Evolutionary conservation across 208 protist genomes (phyloP).

Genomic region (Phytomonas sp.): DNA sequence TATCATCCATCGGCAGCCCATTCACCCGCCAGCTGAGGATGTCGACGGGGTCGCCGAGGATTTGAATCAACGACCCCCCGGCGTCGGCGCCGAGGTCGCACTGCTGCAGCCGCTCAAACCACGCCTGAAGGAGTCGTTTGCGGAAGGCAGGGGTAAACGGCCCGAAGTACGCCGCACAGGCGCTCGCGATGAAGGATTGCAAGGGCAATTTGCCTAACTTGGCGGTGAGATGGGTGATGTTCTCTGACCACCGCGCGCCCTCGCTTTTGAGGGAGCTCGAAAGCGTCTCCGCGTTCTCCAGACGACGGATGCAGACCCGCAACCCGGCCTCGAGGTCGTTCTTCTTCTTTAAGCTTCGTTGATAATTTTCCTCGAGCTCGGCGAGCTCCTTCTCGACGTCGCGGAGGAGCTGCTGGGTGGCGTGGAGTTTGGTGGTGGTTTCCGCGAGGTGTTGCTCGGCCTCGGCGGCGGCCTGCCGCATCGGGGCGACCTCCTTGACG

Average conservation of each 20-base stretch:
- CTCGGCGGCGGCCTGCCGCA: constrained; percentile 85
- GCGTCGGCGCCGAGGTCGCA: constrained; percentile 41
- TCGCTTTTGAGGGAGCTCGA: constrained; percentile 92
- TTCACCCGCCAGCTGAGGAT: constrained; percentile 96
- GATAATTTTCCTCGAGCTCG: constrained; percentile 83
- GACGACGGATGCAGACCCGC: constrained; percentile 76
- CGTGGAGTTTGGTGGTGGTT: constrained; percentile 83
- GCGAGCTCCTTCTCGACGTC: constrained; percentile 90
- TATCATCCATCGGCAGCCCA: constrained; percentile 93
- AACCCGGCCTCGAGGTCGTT: constrained; percentile 86
- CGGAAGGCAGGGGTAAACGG: constrained; percentile 92
- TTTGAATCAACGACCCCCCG: constrained; percentile 33
- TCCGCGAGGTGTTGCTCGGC: constrained; percentile 82
- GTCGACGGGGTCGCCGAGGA: constrained; percentile 92
- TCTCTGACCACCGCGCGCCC: constrained; percentile 91
- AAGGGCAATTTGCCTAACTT: constrained; percentile 80
- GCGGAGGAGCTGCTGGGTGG: constrained; percentile 83
- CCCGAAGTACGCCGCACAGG: constrained; percentile 92
- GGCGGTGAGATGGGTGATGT: constrained; percentile 67
- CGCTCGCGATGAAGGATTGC: constrained; percentile 93
- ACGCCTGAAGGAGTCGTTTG: constrained; percentile 73
- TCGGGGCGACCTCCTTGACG: constrained; percentile 94
- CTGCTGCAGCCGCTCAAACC: constrained; percentile 43
- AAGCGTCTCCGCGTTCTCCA: constrained; percentile 93
- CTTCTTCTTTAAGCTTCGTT: constrained; percentile 82